A percentile compares a stretch with the other conserved stretches of the same genome.
These are phyloP conservation scores for Rubus idaeus DNA, from an alignment of 306 rosid genomes.

Conservation along the genomic window DNA sequence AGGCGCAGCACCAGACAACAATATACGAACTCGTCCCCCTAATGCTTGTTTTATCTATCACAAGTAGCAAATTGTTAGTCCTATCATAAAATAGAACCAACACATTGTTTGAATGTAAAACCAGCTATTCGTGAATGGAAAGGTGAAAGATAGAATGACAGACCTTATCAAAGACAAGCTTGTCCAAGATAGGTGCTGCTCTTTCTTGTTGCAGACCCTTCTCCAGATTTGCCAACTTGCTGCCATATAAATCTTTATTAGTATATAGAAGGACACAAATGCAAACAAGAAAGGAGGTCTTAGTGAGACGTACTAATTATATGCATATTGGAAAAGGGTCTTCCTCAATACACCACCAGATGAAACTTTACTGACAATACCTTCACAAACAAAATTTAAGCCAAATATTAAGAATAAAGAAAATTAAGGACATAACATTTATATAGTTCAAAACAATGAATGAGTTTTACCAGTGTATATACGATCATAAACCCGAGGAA, in stretches of 20 bases:
- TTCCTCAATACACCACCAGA: conserved; percentile 59
- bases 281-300: conserved; percentile 6
- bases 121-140: background rate
- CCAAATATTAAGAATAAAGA: conserved; percentile 19
- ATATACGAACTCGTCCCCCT: conserved; percentile 74
- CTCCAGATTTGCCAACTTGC: conserved; percentile 71
- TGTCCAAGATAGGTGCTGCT: conserved; percentile 84
- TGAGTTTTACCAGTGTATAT: conserved; percentile 51
- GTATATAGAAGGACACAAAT: conserved; percentile 28
- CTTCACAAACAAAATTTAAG: conserved; percentile 35
- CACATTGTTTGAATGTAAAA: conserved; percentile 5
- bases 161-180: conserved; percentile 80
- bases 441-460: background rate
- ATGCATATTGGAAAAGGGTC: conserved; percentile 71
- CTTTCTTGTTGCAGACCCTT: conserved; percentile 75
- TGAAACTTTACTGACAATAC: conserved; percentile 60
- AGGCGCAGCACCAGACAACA: conserved; percentile 89
- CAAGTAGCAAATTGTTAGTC: conserved; percentile 3
- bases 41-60: conserved; percentile 68
- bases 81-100: background rate
- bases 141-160: conserved; percentile 14
- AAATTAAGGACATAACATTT: conserved; percentile 3
- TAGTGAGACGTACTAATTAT: conserved; percentile 60
- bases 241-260: conserved; percentile 37
- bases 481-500: conserved; percentile 87